These are phyloP conservation scores for Cladosporium sp. DNA, from an alignment of 2,329 filamentous ascomycete genomes.

Conservation along the genomic window DNA sequence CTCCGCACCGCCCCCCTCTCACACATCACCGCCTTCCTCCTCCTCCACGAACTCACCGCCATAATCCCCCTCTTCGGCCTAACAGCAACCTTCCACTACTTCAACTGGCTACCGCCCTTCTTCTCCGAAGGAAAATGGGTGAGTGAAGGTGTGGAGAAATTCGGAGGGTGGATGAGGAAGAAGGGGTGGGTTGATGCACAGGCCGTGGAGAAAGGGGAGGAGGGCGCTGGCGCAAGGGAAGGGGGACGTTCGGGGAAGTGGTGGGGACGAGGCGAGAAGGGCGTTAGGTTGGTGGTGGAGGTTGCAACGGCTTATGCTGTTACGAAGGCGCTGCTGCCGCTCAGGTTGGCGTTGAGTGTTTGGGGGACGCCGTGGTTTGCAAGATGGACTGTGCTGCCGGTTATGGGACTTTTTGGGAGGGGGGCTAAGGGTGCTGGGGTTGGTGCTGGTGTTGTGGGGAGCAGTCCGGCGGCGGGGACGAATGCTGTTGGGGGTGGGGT, in stretches of 20 bases:
- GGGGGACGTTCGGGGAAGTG: slow-evolving; percentile 27
- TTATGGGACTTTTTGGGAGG: slow-evolving; percentile 37
- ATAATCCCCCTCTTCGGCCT: slow-evolving; percentile 73
- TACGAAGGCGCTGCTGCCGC: slow-evolving; percentile 77
- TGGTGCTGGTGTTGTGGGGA: slow-evolving; percentile 3
- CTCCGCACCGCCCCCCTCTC: slow-evolving; percentile 74
- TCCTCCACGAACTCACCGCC: slow-evolving; percentile 90
- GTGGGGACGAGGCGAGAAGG: slow-evolving; percentile 39
- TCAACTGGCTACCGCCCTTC: slow-evolving; percentile 63
- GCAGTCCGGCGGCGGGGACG: slow-evolving; percentile 29
- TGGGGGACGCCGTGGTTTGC: slow-evolving; percentile 96
- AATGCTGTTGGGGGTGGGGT: slow-evolving; percentile 32
- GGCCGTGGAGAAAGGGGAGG: slow-evolving; percentile 22
- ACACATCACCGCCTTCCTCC: slow-evolving; percentile 78
- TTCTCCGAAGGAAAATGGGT: slow-evolving; percentile 51
- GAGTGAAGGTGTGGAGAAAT: slow-evolving; percentile 63
- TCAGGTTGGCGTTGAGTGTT: slow-evolving; percentile 71
- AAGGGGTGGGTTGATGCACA: slow-evolving; percentile 74
- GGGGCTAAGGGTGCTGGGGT: no score
- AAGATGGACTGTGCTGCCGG: slow-evolving; percentile 53
- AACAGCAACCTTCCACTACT: slow-evolving; percentile 75
- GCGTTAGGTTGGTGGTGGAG: slow-evolving; percentile 56
- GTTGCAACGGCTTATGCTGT: slow-evolving; percentile 86
- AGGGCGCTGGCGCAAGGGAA: slow-evolving; percentile 23
- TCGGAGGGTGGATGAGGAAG: slow-evolving; percentile 70